Evolutionary conservation across 495 filamentous ascomycete species (phyloP).

Genomic region (Lichenothelia convexa): DNA sequence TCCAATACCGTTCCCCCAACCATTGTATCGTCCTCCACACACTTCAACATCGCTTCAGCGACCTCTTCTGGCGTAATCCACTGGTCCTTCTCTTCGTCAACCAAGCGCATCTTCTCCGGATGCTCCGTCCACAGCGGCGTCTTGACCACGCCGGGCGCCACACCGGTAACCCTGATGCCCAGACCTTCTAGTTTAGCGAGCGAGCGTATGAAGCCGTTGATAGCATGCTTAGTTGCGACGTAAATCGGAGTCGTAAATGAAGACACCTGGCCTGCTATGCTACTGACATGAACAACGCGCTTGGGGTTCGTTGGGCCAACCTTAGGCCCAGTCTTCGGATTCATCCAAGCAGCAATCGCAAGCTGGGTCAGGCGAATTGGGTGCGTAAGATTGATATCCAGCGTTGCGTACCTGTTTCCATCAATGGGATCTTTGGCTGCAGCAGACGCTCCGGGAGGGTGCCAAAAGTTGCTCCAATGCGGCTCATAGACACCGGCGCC

Average conservation of each 20-base stretch:
- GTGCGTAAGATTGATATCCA: constrained; percentile 54
- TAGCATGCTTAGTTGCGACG: constrained; percentile 41
- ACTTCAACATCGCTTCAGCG: constrained; percentile 41
- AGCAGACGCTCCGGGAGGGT: constrained; percentile 32
- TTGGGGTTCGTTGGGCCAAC: constrained; percentile 19
- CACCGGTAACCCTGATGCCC: constrained; percentile 44
- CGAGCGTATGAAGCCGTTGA: constrained; percentile 40
- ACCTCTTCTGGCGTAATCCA: constrained; percentile 52
- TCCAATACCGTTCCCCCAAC: constrained; percentile 35
- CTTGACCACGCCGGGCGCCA: constrained; percentile 48
- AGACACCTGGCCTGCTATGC: constrained; percentile 41
- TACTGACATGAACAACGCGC: constrained; percentile 41
- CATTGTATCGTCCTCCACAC: constrained; percentile 30
- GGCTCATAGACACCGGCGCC: constrained; percentile 56
- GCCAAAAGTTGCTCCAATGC: constrained; percentile 49
- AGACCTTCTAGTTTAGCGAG: constrained; percentile 32
- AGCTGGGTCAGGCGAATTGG: constrained; percentile 50
- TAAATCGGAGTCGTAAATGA: constrained; percentile 37
- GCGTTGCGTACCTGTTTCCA: constrained; percentile 28
- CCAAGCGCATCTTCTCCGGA: constrained; percentile 43
- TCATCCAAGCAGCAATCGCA: constrained; percentile 40
- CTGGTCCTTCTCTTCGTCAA: constrained; percentile 29
- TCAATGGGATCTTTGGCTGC: constrained; percentile 28
- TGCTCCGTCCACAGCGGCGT: constrained; percentile 51
- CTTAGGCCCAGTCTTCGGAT: constrained; percentile 13